Evolutionary conservation across 441 rosid species (phyloP), one percentile per base, ranked within the genome.

Genomic region (Jatropha multifida): DNA sequence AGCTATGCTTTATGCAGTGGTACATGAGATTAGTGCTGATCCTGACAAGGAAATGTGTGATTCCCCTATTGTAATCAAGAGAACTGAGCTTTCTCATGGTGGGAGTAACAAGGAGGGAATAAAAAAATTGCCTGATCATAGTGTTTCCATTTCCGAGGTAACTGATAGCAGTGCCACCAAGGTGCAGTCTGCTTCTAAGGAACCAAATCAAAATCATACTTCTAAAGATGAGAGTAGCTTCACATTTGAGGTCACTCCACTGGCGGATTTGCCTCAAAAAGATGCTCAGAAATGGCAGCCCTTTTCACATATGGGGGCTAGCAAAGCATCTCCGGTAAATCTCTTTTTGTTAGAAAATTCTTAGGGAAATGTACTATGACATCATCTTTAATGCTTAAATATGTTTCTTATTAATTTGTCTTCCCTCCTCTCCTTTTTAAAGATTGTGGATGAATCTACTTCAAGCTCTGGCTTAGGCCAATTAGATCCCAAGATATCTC

Each of bases 391-490:
- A 14, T 7, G 15, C 42, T 37, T 32, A 66, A 4, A 32, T 27
- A 46, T 78, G 48, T 40, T 77, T 49, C 71, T 76, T 40, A 71
- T 74, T 69, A 27, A 72, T 71, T 64, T 63, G 37, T 77, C 75
- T 13, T 44, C 18, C 17, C 32, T 38, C 65, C 8, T 63, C 63
- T 5, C 55, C 54, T n/a, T 81, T 81, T 75, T 86, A 75, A 81
- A 92, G 97, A 80, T 79, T 77, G 79, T 85, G 71, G 92, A 85
- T 80, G 89, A 76, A 70, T 83, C 97, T 80, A 89, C 87, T 63
- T 80, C 92, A 78, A 80, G 81, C 73, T 70, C 96, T 73, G 77
- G 83, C 74, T 48, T 75, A 65, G 84, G 87, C 81, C 87, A 84
- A 77, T 68, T 77, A 64, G 83, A 81, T 79, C 48, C 82, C 65